A percentile compares a stretch with the other conserved stretches of the same genome.
phyloP scores from a whole-genome alignment of 2,329 filamentous ascomycete genomes.

The Hymenoscyphus repandus region DNA sequence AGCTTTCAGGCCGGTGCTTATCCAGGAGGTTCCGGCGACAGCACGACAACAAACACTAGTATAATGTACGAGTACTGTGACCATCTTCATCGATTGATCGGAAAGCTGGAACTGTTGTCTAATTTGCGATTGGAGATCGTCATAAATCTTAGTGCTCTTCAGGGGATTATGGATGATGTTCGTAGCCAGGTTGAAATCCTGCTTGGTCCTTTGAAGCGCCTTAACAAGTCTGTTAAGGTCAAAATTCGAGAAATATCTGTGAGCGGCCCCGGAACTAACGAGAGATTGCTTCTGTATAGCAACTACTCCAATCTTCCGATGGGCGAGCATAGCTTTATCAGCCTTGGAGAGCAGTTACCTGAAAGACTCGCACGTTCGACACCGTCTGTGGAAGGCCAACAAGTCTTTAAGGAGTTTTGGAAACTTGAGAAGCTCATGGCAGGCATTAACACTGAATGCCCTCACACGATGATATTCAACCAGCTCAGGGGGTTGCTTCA shows the following conservation, averaged over 20 bases:
- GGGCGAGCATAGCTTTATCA: neutral
- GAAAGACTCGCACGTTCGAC: constrained; percentile 10
- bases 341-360: constrained; percentile 4
- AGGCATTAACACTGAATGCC: constrained; percentile 8
- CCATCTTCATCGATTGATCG: constrained; percentile 16
- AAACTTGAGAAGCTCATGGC: constrained; percentile 13
- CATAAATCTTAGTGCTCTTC: too few species aligned
- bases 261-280: too few species aligned
- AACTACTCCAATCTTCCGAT: neutral
- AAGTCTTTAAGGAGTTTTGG: constrained; percentile 17
- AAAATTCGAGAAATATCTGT: neutral
- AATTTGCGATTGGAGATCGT: too few species aligned
- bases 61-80: constrained; percentile 15
- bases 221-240: neutral
- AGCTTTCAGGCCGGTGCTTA: too few species aligned
- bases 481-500: constrained; percentile 1
- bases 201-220: constrained; percentile 3
- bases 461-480: neutral
- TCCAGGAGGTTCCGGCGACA: neutral
- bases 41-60: neutral
- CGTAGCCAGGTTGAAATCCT: neutral
- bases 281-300: too few species aligned
- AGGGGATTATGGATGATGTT: neutral
- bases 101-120: too few species aligned
- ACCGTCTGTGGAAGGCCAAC: constrained; percentile 1